Evolutionary conservation across 495 filamentous ascomycete genomes (phyloP), one percentile per base, ranked within the genome.

Genomic region (Hypoxylon fuscum): DNA sequence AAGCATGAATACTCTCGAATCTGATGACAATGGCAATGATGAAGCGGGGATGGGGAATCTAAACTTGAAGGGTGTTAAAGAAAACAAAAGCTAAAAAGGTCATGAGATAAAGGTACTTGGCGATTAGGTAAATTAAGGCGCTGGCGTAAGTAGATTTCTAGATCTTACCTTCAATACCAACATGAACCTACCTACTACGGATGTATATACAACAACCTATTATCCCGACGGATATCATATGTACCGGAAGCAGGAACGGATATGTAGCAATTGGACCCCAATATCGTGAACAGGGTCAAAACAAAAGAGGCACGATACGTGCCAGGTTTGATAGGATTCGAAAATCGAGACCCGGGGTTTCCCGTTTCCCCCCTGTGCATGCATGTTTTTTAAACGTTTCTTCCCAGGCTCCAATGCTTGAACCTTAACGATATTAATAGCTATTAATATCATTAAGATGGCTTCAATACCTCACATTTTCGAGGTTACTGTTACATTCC

Each of bases 41-140:
- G 54, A 48, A 25, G 32, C 23, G 44, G 54, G 32, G 21, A 41
- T 48, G 22, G 35, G 25, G 23, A 31, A 31, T 31, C 34, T 32
- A n/a, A 59, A 51, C 46, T 59, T 48, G 14, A 21, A 34, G 14
- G 17, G 18, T 8, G 1, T 22, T 8, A 32, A 34, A 18, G 29
- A 12, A 31, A 46, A 14, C 46, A 20, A 46, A 55, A 38, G 44
- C 32, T 41, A 40, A 57, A 48, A 45, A 20, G 10, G 14, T 17
- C 5, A 37, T 40, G 10, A 41, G 31, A 41, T 48, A 41, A 41
- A 48, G 42, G 18, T 48, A 57, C 32, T 22, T 25, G 21, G 4
- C 3, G 40, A 57, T 57, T 55, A 57, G 14, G 54, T 48, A 57
- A 48, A 43, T 14, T 48, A 40, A 25, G 31, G n/a, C 3, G 29